Evolutionary conservation across 768 basidiomycete genomes (phyloP), one percentile per base, ranked within the genome.

Genomic region (Suillus plorans): DNA sequence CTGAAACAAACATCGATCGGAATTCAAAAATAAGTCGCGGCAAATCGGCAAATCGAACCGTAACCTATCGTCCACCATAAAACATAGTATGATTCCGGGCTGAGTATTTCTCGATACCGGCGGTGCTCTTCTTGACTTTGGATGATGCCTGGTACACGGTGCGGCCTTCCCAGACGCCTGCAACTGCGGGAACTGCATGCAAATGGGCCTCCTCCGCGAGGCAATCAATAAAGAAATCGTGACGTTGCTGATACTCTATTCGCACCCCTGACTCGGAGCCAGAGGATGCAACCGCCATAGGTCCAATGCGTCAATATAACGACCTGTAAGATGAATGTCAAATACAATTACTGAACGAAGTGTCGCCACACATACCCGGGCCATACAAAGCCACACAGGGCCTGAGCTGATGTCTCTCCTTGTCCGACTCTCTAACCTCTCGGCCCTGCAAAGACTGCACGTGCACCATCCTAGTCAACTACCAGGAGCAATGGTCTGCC

Each of bases 401-500:
- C 82, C 70, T 91, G 90, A 0, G 89, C 85, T 4, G 83, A 82
- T 0, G 84, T 85, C 78, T 95, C 92, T 20, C 83, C 81, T 20
- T 85, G 84, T 53, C 92, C n/a, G n/a, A n/a, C n/a, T 80, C 69
- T 90, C 86, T 12, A 95, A 73, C 31, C 90, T 81, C 71, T 94
- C n/a, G n/a, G n/a, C n/a, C n/a, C 92, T 10, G 89, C 88, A 71
- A 95, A 92, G 31, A 87, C 57, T 88, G 69, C 89, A 89, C 3
- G 91, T 93, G 71, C 90, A 88, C 87, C 87, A 95, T 4, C 92
- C 93, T 31, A 94, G 73, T 10, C 92, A 84, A 61, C 84, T 84
- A 4, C 92, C 93, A 4, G 92, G 92, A 3, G 89, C 89, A 56
- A 94, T 84, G 3, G 87, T 90, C 89, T 94, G 70, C 22, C 68